Evolutionary conservation across 1,284 basidiomycete genomes (phyloP), one percentile per base, ranked within the genome.

Genomic region (Rhizopogon parksii): DNA sequence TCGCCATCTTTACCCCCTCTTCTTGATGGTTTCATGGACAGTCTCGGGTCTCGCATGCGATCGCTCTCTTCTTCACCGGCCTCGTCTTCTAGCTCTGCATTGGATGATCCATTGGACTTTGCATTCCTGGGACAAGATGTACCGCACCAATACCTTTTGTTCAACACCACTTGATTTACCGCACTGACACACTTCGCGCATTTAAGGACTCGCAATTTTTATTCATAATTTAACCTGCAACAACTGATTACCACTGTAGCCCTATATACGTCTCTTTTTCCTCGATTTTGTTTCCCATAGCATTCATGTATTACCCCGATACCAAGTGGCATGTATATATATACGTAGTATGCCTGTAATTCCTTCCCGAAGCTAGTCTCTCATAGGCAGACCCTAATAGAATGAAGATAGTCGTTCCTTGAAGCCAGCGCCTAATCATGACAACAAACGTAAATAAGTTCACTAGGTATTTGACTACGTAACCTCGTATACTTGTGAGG

Each of bases 381-480:
- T 3, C 21, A 21, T 21, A 21, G 21, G 21, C 21, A 21, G 21
- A 21, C 21, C 21, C 21, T 24, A 24, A 24, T 24, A 24, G 21
- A 24, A 24, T 24, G 21, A 24, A 24, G 21, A 24, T 24, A 4
- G 21, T 24, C 21, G 21, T 5, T 9, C 30, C 30, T 11, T 32
- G 30, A 11, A 24, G 21, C 5, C 21, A 24, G 11, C 8, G 30
- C 0, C 11, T 32, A 4, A 32, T 32, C 4, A 32, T 27, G 8
- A 57, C 53, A 65, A 67, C 61, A 63, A 53, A 45, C 5, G 63
- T 52, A 65, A 63, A 67, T 56, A 67, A 53, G 40, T 52, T 52
- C 43, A 32, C 27, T 34, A 30, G 8, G 27, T 24, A 24, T 24
- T 24, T 24, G 21, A 9, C 27, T 8, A 27, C 9, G 30, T 32